Percentiles rank a stretch among this genome's conserved stretches.
Evolutionary conservation across 148 eudicot genomes (phyloP).

Genomic region (Rhododendron ferrugineum): DNA sequence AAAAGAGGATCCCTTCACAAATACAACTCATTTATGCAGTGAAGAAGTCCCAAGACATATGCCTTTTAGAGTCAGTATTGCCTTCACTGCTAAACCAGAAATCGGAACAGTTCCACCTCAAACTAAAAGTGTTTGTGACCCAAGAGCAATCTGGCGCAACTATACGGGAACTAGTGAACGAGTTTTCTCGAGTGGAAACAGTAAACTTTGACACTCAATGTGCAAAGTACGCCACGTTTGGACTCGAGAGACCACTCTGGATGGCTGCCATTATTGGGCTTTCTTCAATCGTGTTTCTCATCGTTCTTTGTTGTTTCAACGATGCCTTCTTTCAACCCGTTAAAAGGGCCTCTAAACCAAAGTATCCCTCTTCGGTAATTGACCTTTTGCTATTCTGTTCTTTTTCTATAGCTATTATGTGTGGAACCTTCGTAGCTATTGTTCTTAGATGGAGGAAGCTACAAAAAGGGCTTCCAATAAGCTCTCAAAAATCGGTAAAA

Average conservation of each 20-base stretch:
- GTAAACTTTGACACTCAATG: conserved; percentile 24
- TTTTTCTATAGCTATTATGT: conserved; percentile 23
- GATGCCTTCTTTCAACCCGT: conserved; percentile 25
- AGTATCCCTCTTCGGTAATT: conserved; percentile 34
- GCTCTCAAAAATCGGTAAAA: conserved; percentile 18
- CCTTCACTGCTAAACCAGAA: conserved; percentile 32
- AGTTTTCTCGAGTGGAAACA: conserved; percentile 30
- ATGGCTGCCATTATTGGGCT: conserved; percentile 36
- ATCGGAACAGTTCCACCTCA: conserved; percentile 27
- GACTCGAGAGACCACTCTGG: conserved; percentile 35
- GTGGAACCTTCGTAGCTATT: conserved; percentile 22
- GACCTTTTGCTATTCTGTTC: conserved; percentile 6
- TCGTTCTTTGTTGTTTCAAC: conserved; percentile 44
- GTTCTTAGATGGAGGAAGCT: conserved; percentile 33
- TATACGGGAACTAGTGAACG: conserved; percentile 35
- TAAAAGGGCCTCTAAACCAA: conserved; percentile 29
- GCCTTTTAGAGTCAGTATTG: conserved; percentile 45
- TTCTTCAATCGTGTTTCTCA: conserved; percentile 45
- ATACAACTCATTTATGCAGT: conserved; percentile 53
- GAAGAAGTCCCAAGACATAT: conserved; percentile 51
- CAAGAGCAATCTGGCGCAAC: conserved; percentile 36
- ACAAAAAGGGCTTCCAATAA: conserved; percentile 21
- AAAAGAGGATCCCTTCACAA: conserved; percentile 27
- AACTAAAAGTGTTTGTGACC: conserved; percentile 62
- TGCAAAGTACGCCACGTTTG: conserved; percentile 30